phyloP scores from a whole-genome alignment of 345 rosid genomes.

The Erodium maritimum region DNA sequence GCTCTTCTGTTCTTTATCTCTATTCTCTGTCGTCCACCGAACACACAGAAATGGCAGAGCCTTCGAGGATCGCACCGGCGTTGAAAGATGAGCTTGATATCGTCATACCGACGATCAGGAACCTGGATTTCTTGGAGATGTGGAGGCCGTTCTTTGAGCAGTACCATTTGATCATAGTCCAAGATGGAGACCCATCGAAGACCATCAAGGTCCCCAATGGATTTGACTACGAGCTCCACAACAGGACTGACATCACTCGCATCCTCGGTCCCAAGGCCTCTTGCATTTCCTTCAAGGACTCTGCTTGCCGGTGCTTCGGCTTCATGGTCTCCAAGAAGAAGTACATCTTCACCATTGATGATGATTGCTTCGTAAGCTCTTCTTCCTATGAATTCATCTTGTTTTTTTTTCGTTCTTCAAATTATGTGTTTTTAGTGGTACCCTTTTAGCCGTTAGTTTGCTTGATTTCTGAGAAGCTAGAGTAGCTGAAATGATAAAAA shows the following conservation, averaged over 20 bases:
- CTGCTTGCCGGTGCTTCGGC: constrained; percentile 37
- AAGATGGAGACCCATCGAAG: constrained; percentile 38
- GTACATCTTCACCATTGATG: constrained; percentile 40
- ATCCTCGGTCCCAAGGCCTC: constrained; percentile 38
- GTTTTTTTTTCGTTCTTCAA: no score
- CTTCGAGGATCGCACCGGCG: constrained; percentile 8
- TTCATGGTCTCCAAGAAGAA: constrained; percentile 31
- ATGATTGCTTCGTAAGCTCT: no score
- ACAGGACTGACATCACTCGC: constrained; percentile 28
- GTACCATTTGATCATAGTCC: constrained; percentile 38
- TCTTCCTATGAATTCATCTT: no score
- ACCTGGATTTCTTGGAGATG: constrained; percentile 41
- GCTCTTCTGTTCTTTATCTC: no score
- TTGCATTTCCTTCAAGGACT: constrained; percentile 42
- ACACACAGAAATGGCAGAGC: no score
- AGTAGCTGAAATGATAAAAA: no score
- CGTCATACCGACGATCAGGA: constrained; percentile 36
- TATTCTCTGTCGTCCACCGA: no score
- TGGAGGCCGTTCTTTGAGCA: constrained; percentile 39
- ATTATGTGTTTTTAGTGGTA: no score
- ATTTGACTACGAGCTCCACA: constrained; percentile 32
- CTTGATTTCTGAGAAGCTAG: no score
- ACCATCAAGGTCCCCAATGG: constrained; percentile 32
- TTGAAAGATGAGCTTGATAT: constrained; percentile 32
- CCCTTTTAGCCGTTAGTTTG: no score